A percentile compares a stretch with the other conserved stretches of the same genome.
phyloP scores from a whole-genome alignment of 345 rosid genomes.

The Raphanus sativus region DNA sequence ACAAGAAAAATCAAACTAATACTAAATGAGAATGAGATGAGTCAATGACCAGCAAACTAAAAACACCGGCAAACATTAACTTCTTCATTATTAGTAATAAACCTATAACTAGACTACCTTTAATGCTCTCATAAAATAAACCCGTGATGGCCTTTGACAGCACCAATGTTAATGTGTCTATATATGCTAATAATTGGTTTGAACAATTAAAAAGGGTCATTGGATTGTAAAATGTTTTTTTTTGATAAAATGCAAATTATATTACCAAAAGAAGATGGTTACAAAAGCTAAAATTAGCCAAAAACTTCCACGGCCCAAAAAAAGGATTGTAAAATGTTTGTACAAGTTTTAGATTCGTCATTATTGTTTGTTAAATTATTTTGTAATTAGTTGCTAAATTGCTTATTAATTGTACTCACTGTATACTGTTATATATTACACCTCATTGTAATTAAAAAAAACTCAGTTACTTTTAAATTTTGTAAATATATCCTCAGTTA shows the following conservation, averaged over 20 bases:
- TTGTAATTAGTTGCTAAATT: not conserved
- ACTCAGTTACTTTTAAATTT: too few species aligned
- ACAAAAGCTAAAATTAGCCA: too few species aligned
- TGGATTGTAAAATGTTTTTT: too few species aligned
- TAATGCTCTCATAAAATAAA: conserved; percentile 7
- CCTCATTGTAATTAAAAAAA: not conserved
- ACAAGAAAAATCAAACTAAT: conserved; percentile 21
- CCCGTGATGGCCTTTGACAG: not conserved
- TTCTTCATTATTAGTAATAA: conserved; percentile 4
- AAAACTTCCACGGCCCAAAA: too few species aligned
- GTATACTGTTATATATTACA: too few species aligned
- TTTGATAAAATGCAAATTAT: too few species aligned
- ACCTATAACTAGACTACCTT: conserved; percentile 7
- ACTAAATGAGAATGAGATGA: conserved; percentile 10
- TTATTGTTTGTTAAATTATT: not conserved
- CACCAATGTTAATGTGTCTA: not conserved
- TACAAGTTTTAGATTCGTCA: too few species aligned
- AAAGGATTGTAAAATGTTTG: not conserved
- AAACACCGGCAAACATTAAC: conserved; percentile 27
- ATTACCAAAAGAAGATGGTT: too few species aligned
- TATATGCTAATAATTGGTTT: not conserved
- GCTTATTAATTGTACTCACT: too few species aligned
- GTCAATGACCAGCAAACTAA: conserved; percentile 4
- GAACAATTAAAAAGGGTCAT: too few species aligned
- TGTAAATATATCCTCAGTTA: not conserved